Percentiles rank a stretch among this genome's conserved stretches.
Evolutionary conservation across 192 early-diverging fungal species (phyloP).

Genomic region (Podila verticillata): DNA sequence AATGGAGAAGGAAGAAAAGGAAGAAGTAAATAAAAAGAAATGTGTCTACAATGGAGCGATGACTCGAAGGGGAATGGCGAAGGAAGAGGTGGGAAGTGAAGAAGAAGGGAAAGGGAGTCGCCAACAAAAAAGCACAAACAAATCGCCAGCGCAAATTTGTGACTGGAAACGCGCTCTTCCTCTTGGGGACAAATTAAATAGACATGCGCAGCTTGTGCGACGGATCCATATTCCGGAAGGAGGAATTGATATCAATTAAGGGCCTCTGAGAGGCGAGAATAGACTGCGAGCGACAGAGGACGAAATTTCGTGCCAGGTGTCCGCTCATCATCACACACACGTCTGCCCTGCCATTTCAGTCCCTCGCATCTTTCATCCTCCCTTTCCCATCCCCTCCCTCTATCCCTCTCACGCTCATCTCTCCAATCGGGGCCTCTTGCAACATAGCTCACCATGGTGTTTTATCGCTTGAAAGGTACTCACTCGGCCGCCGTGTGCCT

Average conservation of each 20-base stretch:
- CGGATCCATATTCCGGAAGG: too few species aligned
- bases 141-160: neutral
- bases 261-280: too few species aligned
- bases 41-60: neutral
- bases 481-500: neutral
- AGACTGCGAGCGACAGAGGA: neutral
- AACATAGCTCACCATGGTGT: constrained; percentile 38
- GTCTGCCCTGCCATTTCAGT: too few species aligned
- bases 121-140: neutral
- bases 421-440: neutral
- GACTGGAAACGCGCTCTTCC: neutral
- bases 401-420: constrained; percentile 2
- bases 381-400: neutral
- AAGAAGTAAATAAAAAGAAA: neutral
- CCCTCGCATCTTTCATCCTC: neutral
- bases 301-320: too few species aligned
- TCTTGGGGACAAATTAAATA: too few species aligned
- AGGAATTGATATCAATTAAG: too few species aligned
- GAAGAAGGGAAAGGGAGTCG: neutral
- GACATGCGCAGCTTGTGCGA: too few species aligned
- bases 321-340: too few species aligned
- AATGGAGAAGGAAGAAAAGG: neutral
- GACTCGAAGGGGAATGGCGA: too few species aligned
- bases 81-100: neutral
- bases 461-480: constrained; percentile 49